Evolutionary conservation across 495 filamentous ascomycete species (phyloP).

Genomic region (Xylaria bambusicola): DNA sequence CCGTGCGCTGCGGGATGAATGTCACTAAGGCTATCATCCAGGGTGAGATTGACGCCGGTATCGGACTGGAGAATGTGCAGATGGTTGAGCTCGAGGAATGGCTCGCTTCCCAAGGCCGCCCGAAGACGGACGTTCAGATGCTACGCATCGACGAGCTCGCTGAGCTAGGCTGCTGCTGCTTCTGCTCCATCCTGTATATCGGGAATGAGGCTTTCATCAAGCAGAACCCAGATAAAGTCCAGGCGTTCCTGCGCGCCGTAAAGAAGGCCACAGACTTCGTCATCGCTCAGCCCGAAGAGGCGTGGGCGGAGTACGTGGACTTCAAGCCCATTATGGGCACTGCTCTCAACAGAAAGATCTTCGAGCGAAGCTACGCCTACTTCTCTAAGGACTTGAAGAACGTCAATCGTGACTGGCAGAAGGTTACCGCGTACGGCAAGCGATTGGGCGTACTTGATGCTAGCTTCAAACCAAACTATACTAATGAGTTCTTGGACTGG

Average conservation of each 20-base stretch:
- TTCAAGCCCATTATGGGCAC: slow-evolving; percentile 68
- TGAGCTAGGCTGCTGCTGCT: slow-evolving; percentile 73
- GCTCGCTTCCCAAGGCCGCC: slow-evolving; percentile 60
- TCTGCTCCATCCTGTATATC: slow-evolving; percentile 74
- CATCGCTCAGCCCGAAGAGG: slow-evolving; percentile 56
- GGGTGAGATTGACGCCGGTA: slow-evolving; percentile 67
- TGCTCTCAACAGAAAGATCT: slow-evolving; percentile 69
- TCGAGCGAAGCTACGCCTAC: slow-evolving; percentile 70
- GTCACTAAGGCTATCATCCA: slow-evolving; percentile 58
- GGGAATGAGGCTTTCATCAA: slow-evolving; percentile 63
- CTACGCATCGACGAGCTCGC: slow-evolving; percentile 73
- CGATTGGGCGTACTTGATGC: slow-evolving; percentile 60
- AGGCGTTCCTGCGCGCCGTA: slow-evolving; percentile 62
- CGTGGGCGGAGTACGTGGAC: slow-evolving; percentile 66
- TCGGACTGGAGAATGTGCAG: slow-evolving; percentile 72
- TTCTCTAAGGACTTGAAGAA: slow-evolving; percentile 72
- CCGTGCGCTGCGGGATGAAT: slow-evolving; percentile 59
- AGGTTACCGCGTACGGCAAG: slow-evolving; percentile 71
- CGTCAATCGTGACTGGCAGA: slow-evolving; percentile 66
- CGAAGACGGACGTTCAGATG: slow-evolving; percentile 66
- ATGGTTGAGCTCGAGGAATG: slow-evolving; percentile 75
- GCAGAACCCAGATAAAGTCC: slow-evolving; percentile 59
- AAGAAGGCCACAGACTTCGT: slow-evolving; percentile 69
- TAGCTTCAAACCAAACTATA: slow-evolving; percentile 65
- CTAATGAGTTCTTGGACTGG: slow-evolving; percentile 65